Evolutionary conservation across 2,329 filamentous ascomycete species (phyloP).

Genomic region (Annulohypoxylon truncatum): DNA sequence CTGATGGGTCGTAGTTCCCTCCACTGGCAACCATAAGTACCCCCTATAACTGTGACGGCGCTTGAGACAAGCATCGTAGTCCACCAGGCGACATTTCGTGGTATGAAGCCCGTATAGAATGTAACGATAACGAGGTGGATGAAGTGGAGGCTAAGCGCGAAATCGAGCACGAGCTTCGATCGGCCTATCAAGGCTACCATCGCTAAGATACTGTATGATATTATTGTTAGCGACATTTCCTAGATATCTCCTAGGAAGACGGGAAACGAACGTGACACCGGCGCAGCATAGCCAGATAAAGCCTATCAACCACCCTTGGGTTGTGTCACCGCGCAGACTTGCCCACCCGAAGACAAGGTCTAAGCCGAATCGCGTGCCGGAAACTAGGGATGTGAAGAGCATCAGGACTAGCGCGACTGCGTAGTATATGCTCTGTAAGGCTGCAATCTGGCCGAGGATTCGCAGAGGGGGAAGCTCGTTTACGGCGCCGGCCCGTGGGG

Average conservation of each 20-base stretch:
- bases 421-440: slow-evolving; percentile 68
- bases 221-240: slow-evolving; percentile 8
- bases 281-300: slow-evolving; percentile 67
- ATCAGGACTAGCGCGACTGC: slow-evolving; percentile 62
- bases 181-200: slow-evolving; percentile 86
- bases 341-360: slow-evolving; percentile 70
- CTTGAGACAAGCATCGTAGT: slow-evolving; percentile 63
- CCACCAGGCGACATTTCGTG: slow-evolving; percentile 90
- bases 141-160: slow-evolving; percentile 88
- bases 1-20: slow-evolving; percentile 88
- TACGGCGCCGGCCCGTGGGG: slow-evolving; percentile 69
- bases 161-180: slow-evolving; percentile 94
- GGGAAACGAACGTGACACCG: slow-evolving; percentile 64
- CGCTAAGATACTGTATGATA: slow-evolving; percentile 74
- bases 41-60: slow-evolving; percentile 66
- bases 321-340: slow-evolving; percentile 69
- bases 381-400: slow-evolving; percentile 68
- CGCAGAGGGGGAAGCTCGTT: slow-evolving; percentile 70
- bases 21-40: slow-evolving; percentile 92
- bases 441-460: slow-evolving; percentile 69
- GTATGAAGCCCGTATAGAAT: slow-evolving; percentile 81
- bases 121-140: slow-evolving; percentile 82
- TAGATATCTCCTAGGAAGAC: slow-evolving; percentile 15
- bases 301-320: slow-evolving; percentile 69
- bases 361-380: slow-evolving; percentile 65